A percentile compares a stretch with the other conserved stretches of the same genome.
Evolutionary conservation across 2,329 filamentous ascomycete species (phyloP).

Genomic region (Trichophyton schoenleinii): DNA sequence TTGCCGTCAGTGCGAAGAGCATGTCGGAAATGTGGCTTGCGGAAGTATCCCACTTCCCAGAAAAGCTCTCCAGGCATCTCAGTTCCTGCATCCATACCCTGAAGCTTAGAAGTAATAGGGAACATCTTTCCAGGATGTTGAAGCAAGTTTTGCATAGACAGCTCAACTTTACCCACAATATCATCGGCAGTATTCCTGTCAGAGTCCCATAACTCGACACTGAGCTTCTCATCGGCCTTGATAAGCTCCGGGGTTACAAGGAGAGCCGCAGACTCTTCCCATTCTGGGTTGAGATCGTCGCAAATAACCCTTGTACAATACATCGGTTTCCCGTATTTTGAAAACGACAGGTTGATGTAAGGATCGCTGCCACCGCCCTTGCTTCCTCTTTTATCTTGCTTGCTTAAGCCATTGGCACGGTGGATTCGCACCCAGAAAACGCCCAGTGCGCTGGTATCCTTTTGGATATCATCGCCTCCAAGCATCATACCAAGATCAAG

Average conservation of each 20-base stretch:
- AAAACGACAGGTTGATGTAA: constrained; percentile 89
- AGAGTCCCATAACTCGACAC: constrained; percentile 91
- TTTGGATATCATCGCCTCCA: constrained; percentile 80
- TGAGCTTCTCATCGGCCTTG: constrained; percentile 85
- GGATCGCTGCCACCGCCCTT: constrained; percentile 82
- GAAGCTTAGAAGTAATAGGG: constrained; percentile 69
- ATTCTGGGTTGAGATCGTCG: constrained; percentile 84
- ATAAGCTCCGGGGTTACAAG: constrained; percentile 81
- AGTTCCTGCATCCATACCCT: constrained; percentile 69
- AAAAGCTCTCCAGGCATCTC: constrained; percentile 87
- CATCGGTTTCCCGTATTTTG: constrained; percentile 94
- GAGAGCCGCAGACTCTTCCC: constrained; percentile 75
- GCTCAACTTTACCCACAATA: constrained; percentile 84
- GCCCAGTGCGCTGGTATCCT: constrained; percentile 70
- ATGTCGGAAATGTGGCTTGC: constrained; percentile 75
- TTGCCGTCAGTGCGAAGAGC: constrained; percentile 79
- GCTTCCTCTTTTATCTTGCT: constrained; percentile 74
- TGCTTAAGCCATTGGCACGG: constrained; percentile 74
- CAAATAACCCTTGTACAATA: constrained; percentile 95
- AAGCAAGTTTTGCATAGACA: constrained; percentile 90
- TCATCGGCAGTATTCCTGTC: constrained; percentile 88
- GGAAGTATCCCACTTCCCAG: constrained; percentile 94
- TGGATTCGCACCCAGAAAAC: constrained; percentile 90
- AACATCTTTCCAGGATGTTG: constrained; percentile 91
- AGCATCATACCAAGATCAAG: constrained; percentile 84